Percentiles rank a stretch among this genome's conserved stretches.
phyloP scores from a whole-genome alignment of 208 protist genomes.

The Crithidia brevicula region DNA sequence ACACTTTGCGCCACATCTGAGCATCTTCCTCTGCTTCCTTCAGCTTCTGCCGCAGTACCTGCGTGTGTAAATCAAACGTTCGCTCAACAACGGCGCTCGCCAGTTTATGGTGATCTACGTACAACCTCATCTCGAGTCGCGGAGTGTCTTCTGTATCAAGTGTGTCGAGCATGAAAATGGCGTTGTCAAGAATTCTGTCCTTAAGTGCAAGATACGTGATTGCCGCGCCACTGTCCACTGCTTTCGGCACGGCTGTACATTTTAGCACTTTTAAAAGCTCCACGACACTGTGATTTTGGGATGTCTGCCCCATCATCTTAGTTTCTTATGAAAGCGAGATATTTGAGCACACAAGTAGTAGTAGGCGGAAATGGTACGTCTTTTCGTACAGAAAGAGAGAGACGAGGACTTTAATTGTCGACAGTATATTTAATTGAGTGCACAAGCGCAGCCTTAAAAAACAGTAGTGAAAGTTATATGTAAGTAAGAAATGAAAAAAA shows the following conservation, averaged over 20 bases:
- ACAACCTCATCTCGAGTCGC: neutral
- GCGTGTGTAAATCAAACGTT: conserved; percentile 18
- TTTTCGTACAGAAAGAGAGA: no score
- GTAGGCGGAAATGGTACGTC: no score
- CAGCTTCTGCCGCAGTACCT: conserved; percentile 27
- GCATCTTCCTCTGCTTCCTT: conserved; percentile 22
- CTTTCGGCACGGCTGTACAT: conserved; percentile 11
- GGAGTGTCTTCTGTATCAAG: neutral
- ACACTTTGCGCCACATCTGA: conserved; percentile 25
- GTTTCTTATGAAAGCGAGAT: no score
- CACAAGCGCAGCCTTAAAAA: no score
- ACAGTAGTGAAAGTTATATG: no score
- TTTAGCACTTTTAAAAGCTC: conserved; percentile 10
- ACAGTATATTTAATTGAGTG: no score
- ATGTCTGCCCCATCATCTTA: no score
- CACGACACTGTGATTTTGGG: no score
- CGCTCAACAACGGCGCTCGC: conserved; percentile 24
- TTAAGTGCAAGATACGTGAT: conserved; percentile 27
- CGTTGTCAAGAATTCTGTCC: conserved; percentile 22
- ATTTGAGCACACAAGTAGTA: no score
- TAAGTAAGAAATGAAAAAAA: no score
- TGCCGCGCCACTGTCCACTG: conserved; percentile 29
- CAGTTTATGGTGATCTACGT: conserved; percentile 26
- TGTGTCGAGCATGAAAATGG: neutral
- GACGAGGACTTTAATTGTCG: no score